Evolutionary conservation across 2,329 filamentous ascomycete genomes (phyloP), one percentile per base, ranked within the genome.

Genomic region (Parastagonospora avenae): DNA sequence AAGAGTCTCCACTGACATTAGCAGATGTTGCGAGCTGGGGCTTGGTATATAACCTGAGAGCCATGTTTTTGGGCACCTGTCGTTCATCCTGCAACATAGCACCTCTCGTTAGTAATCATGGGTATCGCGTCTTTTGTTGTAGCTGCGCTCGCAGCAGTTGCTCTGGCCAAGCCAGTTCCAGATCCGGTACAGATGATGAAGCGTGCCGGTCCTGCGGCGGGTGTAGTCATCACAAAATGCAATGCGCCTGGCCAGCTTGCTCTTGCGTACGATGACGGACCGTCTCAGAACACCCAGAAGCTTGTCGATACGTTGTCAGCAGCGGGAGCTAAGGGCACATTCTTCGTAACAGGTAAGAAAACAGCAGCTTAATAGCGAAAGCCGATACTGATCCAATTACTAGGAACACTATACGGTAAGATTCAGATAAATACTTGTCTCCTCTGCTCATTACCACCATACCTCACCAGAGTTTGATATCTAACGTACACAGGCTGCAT

Each of bases 181-280:
- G 36, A 38, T 27, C 36, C 36, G 10, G 16, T 38, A 9, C 19
- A 38, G 10, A 19, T 38, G 15, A 38, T 38, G 36, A 24, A 19
- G 12, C 36, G 27, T 11, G 19, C 36, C 27, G 36, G 36, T 11
- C 36, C 36, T 4, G 36, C 36, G 12, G 36, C 36, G 3, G 36
- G 36, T 8, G 16, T 24, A 4, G 36, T 38, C 36, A 38, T 38
- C 16, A 38, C 36, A 3, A 32, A n/a, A 32, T 32, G 30, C 30
- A 32, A 32, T 12, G 51, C 63, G 3, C 62, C 69, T 1, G 67
- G 67, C 8, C 49, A 59, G 49, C 51, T 73, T 31, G 70, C 70
- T 10, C 61, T 73, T 4, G 68, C 70, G 35, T 73, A 71, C 56
- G 70, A 73, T 31, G 70, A 73, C 27, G 70, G 70, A 2, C 70